Evolutionary conservation across 1,284 basidiomycete genomes (phyloP).

Genomic region (Marasmius sp.): DNA sequence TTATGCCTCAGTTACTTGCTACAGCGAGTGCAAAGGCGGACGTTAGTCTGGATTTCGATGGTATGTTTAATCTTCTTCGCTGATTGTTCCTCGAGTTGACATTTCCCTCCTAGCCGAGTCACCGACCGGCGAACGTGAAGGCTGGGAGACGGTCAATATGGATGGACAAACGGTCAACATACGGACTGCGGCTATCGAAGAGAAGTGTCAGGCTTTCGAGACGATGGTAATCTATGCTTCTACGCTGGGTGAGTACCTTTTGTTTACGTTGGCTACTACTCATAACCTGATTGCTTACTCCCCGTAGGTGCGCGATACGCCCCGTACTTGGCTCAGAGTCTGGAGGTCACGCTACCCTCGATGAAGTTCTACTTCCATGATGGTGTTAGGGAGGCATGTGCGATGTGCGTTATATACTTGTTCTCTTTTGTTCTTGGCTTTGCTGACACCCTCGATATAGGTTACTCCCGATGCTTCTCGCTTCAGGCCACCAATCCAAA

Average conservation of each 20-base stretch:
- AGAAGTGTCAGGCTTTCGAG: constrained; percentile 86
- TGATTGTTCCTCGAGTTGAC: neutral
- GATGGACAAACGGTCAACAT: constrained; percentile 78
- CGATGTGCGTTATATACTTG: constrained; percentile 49
- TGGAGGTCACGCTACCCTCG: constrained; percentile 72
- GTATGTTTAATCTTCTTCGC: constrained; percentile 35
- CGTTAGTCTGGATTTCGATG: constrained; percentile 71
- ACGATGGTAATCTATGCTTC: constrained; percentile 80
- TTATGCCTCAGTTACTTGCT: constrained; percentile 76
- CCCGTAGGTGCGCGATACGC: constrained; percentile 49
- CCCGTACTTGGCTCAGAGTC: constrained; percentile 68
- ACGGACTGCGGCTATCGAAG: constrained; percentile 78
- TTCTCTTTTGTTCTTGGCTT: neutral
- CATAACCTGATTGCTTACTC: neutral
- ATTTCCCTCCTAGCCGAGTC: constrained; percentile 34
- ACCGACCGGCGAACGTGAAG: constrained; percentile 60
- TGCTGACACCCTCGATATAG: constrained; percentile 33
- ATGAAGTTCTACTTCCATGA: constrained; percentile 80
- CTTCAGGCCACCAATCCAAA: constrained; percentile 68
- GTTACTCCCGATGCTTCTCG: constrained; percentile 71
- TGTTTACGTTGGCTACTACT: neutral
- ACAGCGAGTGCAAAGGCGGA: constrained; percentile 80
- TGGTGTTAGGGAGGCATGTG: constrained; percentile 77
- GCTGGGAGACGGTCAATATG: constrained; percentile 76
- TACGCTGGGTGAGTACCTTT: constrained; percentile 50